Evolutionary conservation across 768 basidiomycete species (phyloP).

Genomic region (Amanita exitialis): DNA sequence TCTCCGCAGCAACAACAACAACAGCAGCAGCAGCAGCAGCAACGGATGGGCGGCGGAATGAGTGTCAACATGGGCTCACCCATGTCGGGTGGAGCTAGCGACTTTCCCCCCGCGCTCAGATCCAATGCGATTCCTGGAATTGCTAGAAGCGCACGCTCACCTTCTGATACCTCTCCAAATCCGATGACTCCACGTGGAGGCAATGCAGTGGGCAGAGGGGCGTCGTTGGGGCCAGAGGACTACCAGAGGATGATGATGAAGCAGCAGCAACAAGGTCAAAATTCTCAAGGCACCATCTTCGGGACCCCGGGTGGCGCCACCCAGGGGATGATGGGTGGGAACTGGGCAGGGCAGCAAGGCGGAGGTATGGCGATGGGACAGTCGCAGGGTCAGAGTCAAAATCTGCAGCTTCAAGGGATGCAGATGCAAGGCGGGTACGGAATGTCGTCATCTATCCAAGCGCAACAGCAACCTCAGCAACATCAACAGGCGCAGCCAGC

Average conservation of each 20-base stretch:
- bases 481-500: constrained; percentile 10
- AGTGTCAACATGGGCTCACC: constrained; percentile 30
- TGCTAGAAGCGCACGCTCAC: constrained; percentile 64
- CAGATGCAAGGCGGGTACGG: constrained; percentile 15
- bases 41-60: constrained; percentile 17
- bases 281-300: constrained; percentile 3
- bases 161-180: constrained; percentile 50
- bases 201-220: constrained; percentile 23
- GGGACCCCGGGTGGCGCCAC: constrained; percentile 9
- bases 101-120: constrained; percentile 37
- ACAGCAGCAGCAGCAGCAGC: constrained; percentile 22
- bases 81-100: constrained; percentile 23
- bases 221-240: constrained; percentile 38
- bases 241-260: constrained; percentile 43
- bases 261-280: constrained; percentile 28
- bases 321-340: constrained; percentile 25
- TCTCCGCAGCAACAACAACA: constrained; percentile 23
- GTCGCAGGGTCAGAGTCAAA: constrained; percentile 19
- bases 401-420: constrained; percentile 16
- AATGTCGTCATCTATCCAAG: constrained; percentile 5
- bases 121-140: constrained; percentile 64
- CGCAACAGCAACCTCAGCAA: constrained; percentile 5
- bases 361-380: constrained; percentile 10
- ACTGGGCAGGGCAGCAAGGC: constrained; percentile 16
- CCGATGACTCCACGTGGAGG: constrained; percentile 41